Percentiles rank a stretch among this genome's conserved stretches.
These are phyloP conservation scores for Serendipita sp. DNA, from an alignment of 768 basidiomycete species.

Conservation along the genomic window DNA sequence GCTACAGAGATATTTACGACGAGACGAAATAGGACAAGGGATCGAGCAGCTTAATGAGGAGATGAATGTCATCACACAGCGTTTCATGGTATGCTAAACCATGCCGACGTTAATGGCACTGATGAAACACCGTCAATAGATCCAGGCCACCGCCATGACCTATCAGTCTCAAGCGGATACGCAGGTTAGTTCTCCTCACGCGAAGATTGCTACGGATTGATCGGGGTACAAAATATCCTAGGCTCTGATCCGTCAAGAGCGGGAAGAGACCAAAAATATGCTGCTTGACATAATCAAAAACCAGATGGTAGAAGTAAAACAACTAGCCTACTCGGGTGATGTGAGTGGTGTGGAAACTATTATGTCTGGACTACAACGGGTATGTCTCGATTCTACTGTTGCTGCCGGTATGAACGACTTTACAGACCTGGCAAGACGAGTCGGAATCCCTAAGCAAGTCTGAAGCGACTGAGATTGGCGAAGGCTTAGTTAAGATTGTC, in stretches of 20 bases:
- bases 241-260: constrained; percentile 11
- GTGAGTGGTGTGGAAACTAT: constrained; percentile 29
- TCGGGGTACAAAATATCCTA: no score
- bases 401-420: not conserved
- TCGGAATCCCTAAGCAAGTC: not conserved
- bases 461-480: constrained; percentile 25
- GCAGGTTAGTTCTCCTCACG: not conserved
- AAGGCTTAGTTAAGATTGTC: constrained; percentile 33
- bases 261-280: constrained; percentile 1
- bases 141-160: not conserved
- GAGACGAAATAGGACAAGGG: constrained; percentile 26
- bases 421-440: constrained; percentile 5
- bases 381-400: constrained; percentile 12
- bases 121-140: not conserved
- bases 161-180: not conserved
- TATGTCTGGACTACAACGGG: constrained; percentile 40
- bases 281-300: constrained; percentile 27
- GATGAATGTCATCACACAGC: not conserved
- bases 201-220: no score
- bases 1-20: constrained; percentile 23
- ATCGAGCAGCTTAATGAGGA: not conserved
- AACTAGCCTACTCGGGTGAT: constrained; percentile 19
- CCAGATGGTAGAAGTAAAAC: constrained; percentile 25
- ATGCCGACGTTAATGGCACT: not conserved
- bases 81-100: not conserved